Evolutionary conservation across 2,329 filamentous ascomycete genomes (phyloP), one percentile per base, ranked within the genome.

Genomic region (Sclerotiophoma versabilis): DNA sequence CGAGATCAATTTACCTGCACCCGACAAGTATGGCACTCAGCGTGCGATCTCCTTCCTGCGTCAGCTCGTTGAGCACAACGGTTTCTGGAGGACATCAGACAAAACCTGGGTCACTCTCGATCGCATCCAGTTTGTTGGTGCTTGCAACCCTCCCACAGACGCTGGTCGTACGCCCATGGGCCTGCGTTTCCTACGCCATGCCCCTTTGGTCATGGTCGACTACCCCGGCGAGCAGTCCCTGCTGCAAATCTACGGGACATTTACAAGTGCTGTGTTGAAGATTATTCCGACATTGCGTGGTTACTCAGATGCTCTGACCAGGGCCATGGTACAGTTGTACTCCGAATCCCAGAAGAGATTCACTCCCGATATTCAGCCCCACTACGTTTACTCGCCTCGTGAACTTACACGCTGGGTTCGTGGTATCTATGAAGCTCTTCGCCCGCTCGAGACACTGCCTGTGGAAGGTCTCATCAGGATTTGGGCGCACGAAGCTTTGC

Each of bases 321-420:
- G 93, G 71, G 91, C 96, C 17, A 99, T 99, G 95, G 96, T 99
- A 34, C 89, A 91, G 63, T 90, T 99, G 70, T 99, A 98, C 70
- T 80, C 96, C 23, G 92, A 96, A 73, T 99, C 95, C 10, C 96
- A 99, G 75, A 85, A 91, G 69, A 86, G 90, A 46, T 99, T 99
- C 72, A 99, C 95, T 9, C 90, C 95, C 6, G 89, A 96, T 77
- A 97, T 98, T 33, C 95, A 99, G 71, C 95, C 95, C 0, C 95
- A 99, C 75, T 99, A 99, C 73, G 93, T 99, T 38, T 99, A 99
- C 84, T 97, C 93, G 75, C 95, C 95, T 72, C 92, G 95, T 88
- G 95, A 99, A 75, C 83, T 99, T 68, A 99, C 96, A 11, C 85
- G 95, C 73, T 99, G 95, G 95, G 93, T 96, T 25, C 91, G 96